Base-by-base conservation (phyloP, 2,329 filamentous ascomycete genomes). In the Uncinocarpus reesii region DNA sequence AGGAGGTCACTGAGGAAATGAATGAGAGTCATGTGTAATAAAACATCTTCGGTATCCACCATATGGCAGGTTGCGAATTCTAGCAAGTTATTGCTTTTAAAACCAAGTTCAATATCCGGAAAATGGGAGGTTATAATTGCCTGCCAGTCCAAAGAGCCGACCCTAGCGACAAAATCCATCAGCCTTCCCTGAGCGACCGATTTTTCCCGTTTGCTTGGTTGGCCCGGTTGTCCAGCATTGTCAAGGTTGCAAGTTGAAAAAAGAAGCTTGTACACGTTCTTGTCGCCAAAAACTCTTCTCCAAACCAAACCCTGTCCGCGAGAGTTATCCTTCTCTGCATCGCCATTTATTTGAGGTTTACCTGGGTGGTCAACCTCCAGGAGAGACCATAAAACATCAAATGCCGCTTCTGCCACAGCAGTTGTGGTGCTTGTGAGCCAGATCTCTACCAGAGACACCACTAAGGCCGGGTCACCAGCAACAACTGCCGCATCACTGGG, bases 261-360 rank as follows among this genome's bases (percentile, higher is more conserved):
- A 26, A 81, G 65, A 6, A 73, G 64, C 1, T 66, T 67, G 55
- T 80, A 80, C 5, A 81, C 71, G 56, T 80, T 71, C 50, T 69
- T 72, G 53, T 82, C 79, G 2, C 71, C 70, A 56, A 83, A 81
- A 0, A 82, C 55, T 15, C 79, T 73, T 57, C 77, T 74, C 79
- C 78, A 81, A 57, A 83, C 67, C 1, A 79, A 62, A 0, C 73
- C 74, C 53, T 75, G 72, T 3, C 72, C 71, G 56, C 52, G 55
- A 43, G 56, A n/a, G 13, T 65, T 50, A 62, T 62, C 56, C 55
- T 57, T 37, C 52, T 58, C 51, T 56, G 59, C 43, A n/a, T 42
- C 32, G 50, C 57, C 31, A 53, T 56, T 37, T 52, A 53, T 44
- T 3, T 47, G 57, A 6, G 49, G 46, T 10, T 59, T 57, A 29